Percentiles rank a stretch among this genome's conserved stretches.
These are phyloP conservation scores for Saccharomyces hybrid DNA, from an alignment of 1,139 yeast species.

Conservation along the genomic window DNA sequence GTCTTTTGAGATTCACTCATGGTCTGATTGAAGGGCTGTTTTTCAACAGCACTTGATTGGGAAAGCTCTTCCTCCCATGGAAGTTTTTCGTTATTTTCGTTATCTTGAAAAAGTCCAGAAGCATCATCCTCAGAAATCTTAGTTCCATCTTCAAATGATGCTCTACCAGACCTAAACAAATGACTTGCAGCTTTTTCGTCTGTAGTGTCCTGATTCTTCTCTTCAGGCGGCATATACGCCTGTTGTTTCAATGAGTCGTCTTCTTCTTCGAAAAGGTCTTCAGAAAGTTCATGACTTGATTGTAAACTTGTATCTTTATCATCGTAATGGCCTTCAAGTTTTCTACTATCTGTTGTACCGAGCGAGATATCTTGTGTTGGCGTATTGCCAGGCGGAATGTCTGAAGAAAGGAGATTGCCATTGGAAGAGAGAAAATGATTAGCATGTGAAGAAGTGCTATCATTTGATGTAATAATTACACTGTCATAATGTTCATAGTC, in stretches of 20 bases:
- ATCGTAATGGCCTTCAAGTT: background rate
- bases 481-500: background rate
- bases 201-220: background rate
- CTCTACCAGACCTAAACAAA: slow-evolving; percentile 10
- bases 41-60: background rate
- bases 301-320: background rate
- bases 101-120: background rate
- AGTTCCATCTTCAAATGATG: background rate
- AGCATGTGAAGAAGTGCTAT: background rate
- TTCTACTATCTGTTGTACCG: background rate
- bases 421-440: background rate
- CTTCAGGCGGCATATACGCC: background rate
- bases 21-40: background rate
- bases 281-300: background rate
- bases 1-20: background rate
- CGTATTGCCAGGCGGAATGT: background rate
- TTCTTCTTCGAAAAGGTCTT: slow-evolving; percentile 1
- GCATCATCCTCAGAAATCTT: background rate
- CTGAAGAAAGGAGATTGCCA: background rate
- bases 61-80: slow-evolving; percentile 5
- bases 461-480: background rate
- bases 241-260: slow-evolving; percentile 3
- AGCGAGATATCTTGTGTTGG: background rate
- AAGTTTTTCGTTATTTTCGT: slow-evolving; percentile 2
- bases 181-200: slow-evolving; percentile 7